Base-by-base conservation (phyloP, 495 filamentous ascomycete species). In the Penicillium lagena region DNA sequence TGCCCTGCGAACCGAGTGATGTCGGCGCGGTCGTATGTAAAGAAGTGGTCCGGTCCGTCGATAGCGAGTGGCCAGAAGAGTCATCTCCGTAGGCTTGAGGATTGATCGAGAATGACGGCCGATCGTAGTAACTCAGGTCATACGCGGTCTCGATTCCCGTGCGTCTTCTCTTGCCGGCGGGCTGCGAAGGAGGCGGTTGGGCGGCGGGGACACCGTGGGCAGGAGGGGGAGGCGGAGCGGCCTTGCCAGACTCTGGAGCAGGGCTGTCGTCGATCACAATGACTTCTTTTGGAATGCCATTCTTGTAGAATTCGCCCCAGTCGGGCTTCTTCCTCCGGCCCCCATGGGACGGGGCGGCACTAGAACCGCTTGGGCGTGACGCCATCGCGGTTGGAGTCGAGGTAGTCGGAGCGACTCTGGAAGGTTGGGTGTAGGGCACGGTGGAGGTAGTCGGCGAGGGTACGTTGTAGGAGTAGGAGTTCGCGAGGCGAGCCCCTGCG, bases 261-360 rank as follows among this genome's bases (percentile, higher is more conserved):
- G 85, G 81, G n/a, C 86, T 82, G 67, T 96, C 91, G 55, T 95
- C 87, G 61, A 97, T 97, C 47, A 96, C 83, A 59, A 97, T 96
- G 60, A 97, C 79, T 66, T 96, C 90, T 59, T 90, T 86, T 11
- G 91, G 91, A 12, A 91, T 64, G 13, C 91, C 91, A 66, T 96
- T 94, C 61, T 86, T 87, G 65, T 95, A 97, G 60, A 95, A 97
- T 47, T 82, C 78, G 29, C 78, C 68, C 91, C 91, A 97, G 70
- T 97, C 81, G 46, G 87, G 84, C 49, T 71, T 68, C 56, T 69
- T 71, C 48, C 77, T 74, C 50, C 79, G 72, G n/a, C 77, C 75
- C 38, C 77, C 71, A 39, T 76, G 74, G 48, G 83, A 81, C 37
- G 76, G 52, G 32, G 54, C 48, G 13, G 47, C 52, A 29, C 59